Evolutionary conservation across 345 rosid species (phyloP).

Genomic region (Diplotaxis tenuifolia): DNA sequence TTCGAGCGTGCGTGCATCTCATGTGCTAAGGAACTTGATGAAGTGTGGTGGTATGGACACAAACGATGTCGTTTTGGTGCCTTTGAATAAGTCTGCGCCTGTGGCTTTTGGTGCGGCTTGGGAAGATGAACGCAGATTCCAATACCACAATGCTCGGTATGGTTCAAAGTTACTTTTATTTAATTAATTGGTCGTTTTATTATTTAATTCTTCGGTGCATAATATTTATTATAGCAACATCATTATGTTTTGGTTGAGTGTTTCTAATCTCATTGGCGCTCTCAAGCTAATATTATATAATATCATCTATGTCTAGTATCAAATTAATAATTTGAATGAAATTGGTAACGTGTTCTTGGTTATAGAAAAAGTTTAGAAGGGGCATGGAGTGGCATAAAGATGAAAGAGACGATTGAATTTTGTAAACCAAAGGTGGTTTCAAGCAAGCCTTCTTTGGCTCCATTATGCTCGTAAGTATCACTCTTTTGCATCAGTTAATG

Average conservation of each 20-base stretch:
- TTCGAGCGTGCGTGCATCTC: constrained; percentile 44
- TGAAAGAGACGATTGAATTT: constrained; percentile 37
- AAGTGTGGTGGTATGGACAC: constrained; percentile 54
- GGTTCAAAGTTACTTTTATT: not conserved
- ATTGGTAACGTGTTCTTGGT: not conserved
- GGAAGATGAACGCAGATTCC: constrained; percentile 42
- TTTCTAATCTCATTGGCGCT: too few relatives aligned
- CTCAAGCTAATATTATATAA: too few relatives aligned
- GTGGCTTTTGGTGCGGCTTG: constrained; percentile 34
- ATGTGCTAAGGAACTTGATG: constrained; percentile 46
- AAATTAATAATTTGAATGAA: constrained; percentile 8
- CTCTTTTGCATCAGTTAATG: not conserved
- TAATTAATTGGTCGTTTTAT: not conserved
- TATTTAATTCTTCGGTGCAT: too few relatives aligned
- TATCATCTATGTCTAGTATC: not conserved
- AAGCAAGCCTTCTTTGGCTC: constrained; percentile 42
- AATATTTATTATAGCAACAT: not conserved
- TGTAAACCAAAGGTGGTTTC: constrained; percentile 36
- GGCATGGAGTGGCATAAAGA: constrained; percentile 36
- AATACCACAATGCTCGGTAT: constrained; percentile 42
- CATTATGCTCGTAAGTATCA: constrained; percentile 63
- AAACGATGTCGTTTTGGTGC: constrained; percentile 47
- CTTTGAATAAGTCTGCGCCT: constrained; percentile 31
- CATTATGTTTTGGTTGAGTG: too few relatives aligned
- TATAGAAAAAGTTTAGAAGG: constrained; percentile 48